Conservation (phyloP, 805 yeast species). For the Starmerella stellata region DNA sequence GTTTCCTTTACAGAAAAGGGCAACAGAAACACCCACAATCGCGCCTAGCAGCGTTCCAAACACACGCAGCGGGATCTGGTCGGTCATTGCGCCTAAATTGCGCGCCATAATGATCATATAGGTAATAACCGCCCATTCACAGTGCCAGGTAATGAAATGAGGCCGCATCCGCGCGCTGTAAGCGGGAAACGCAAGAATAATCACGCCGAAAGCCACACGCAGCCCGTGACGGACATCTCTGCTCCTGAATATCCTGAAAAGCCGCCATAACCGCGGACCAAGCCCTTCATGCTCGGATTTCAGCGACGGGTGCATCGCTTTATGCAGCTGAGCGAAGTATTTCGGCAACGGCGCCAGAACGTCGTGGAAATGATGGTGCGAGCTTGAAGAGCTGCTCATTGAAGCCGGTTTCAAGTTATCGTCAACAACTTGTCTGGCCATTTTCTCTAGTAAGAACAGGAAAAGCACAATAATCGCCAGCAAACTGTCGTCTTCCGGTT, state of each 20-base stretch:
- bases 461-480: conserved; percentile 17
- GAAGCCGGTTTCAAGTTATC: neutral
- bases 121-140: conserved; percentile 74
- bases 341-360: neutral
- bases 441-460: neutral
- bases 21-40: conserved; percentile 33
- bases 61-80: conserved; percentile 36
- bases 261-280: conserved; percentile 22
- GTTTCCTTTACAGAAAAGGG: conserved; percentile 30
- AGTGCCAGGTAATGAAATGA: conserved; percentile 45
- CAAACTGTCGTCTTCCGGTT: conserved; percentile 21
- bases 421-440: neutral
- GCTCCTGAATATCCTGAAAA: conserved; percentile 34
- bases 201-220: conserved; percentile 62
- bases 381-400: neutral
- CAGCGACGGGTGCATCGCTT: conserved; percentile 11
- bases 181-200: conserved; percentile 47
- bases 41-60: conserved; percentile 65
- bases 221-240: conserved; percentile 64
- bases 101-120: conserved; percentile 72
- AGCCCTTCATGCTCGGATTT: conserved; percentile 9
- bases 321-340: conserved; percentile 5
- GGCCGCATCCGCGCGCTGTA: conserved; percentile 39
- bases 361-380: neutral
- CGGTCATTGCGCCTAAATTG: conserved; percentile 66